These are phyloP conservation scores for Helichrysum umbraculigerum DNA, from an alignment of 129 eudicot species.

Conservation along the genomic window DNA sequence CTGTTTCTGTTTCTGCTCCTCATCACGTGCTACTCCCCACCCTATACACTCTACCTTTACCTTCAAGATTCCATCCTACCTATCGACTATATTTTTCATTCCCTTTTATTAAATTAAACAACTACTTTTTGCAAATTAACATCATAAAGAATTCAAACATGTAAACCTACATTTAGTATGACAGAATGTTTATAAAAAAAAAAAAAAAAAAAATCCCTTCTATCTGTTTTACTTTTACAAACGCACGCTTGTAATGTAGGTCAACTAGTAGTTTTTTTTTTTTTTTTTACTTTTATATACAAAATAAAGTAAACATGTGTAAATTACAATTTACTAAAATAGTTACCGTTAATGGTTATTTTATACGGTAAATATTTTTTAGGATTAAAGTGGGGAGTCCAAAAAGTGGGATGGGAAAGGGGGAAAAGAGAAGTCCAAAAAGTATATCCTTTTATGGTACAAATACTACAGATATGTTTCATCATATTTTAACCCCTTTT, in stretches of 20 bases:
- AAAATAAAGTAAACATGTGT: too few relatives aligned
- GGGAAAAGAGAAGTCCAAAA: background rate
- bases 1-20: slow-evolving; percentile 24
- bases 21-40: slow-evolving; percentile 36
- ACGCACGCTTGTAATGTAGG: too few relatives aligned
- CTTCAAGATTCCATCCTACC: slow-evolving; percentile 37
- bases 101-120: too few relatives aligned
- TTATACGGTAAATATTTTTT: background rate
- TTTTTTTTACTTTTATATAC: too few relatives aligned
- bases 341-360: background rate
- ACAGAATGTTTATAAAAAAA: background rate
- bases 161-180: background rate
- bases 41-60: slow-evolving; percentile 12
- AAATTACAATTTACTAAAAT: background rate
- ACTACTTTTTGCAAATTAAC: too few relatives aligned
- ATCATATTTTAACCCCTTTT: slow-evolving; percentile 24
- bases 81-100: too few relatives aligned
- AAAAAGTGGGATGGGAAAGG: background rate
- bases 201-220: too few relatives aligned
- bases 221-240: too few relatives aligned
- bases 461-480: background rate
- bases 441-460: slow-evolving; percentile 22
- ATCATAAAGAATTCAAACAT: too few relatives aligned
- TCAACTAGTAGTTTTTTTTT: too few relatives aligned
- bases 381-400: background rate